A percentile compares a stretch with the other conserved stretches of the same genome.
Conservation (phyloP, 805 yeast species). For the Cyberlindnera nakhonratchasimensis region DNA sequence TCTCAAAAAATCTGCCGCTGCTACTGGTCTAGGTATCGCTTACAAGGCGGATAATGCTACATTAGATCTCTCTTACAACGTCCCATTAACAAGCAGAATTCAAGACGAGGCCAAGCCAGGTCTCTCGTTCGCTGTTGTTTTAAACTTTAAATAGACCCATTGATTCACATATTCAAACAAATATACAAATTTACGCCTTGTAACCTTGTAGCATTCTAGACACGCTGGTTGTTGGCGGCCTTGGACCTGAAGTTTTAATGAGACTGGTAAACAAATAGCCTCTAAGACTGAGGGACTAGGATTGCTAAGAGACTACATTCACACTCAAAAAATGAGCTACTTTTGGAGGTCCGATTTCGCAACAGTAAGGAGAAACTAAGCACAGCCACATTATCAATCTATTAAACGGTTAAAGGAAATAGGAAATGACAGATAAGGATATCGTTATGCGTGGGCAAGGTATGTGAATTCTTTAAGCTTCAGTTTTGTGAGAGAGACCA, state of each 20-base stretch:
- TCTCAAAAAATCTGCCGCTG: conserved; percentile 36
- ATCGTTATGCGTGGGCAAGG: conserved; percentile 6
- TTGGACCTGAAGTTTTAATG: too few relatives aligned
- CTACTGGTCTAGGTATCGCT: conserved; percentile 50
- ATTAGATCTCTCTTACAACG: conserved; percentile 51
- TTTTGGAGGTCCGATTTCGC: too few relatives aligned
- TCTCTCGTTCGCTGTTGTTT: conserved; percentile 48
- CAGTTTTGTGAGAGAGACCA: not conserved
- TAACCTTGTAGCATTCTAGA: not conserved
- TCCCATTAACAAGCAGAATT: conserved; percentile 47
- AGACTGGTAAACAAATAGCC: too few relatives aligned
- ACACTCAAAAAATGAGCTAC: too few relatives aligned
- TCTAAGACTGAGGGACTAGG: too few relatives aligned
- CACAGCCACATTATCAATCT: too few relatives aligned
- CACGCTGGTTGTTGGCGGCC: too few relatives aligned
- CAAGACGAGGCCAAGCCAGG: conserved; percentile 52
- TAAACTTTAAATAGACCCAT: conserved; percentile 32
- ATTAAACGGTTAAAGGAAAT: too few relatives aligned
- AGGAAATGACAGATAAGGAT: conserved; percentile 8
- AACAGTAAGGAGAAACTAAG: too few relatives aligned
- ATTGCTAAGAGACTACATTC: too few relatives aligned
- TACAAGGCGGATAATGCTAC: conserved; percentile 52
- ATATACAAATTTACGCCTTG: not conserved
- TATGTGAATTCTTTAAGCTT: not conserved
- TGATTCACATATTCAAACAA: not conserved